Percentiles rank a stretch among this genome's conserved stretches.
Evolutionary conservation across 805 yeast species (phyloP).

Genomic region (Clavispora asparagi): DNA sequence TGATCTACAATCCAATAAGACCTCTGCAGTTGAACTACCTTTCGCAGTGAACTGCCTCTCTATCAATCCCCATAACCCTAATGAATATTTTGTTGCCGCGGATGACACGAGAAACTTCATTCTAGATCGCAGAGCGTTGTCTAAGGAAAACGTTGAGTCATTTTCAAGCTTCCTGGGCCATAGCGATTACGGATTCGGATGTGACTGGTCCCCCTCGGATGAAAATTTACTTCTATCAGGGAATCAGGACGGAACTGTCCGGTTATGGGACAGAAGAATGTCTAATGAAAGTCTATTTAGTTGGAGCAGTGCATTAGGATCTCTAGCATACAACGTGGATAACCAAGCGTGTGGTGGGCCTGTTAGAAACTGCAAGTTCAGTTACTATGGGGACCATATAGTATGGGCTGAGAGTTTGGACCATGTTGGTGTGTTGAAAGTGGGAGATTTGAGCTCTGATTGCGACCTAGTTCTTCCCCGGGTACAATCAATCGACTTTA

Average conservation of each 20-base stretch:
- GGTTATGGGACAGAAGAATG: conserved; percentile 47
- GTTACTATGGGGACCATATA: conserved; percentile 39
- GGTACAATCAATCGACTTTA: conserved; percentile 47
- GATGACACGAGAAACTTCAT: conserved; percentile 42
- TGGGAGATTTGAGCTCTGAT: conserved; percentile 22
- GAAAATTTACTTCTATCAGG: conserved; percentile 48
- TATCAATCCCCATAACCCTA: conserved; percentile 31
- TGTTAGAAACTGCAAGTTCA: conserved; percentile 49
- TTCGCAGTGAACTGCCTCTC: conserved; percentile 51
- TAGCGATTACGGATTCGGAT: conserved; percentile 51
- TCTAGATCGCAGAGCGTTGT: conserved; percentile 36
- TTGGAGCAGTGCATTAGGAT: conserved; percentile 34
- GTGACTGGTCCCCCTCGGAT: conserved; percentile 49
- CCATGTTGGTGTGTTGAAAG: conserved; percentile 46
- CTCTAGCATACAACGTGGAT: conserved; percentile 13
- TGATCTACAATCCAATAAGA: conserved; percentile 25
- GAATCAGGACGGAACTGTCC: conserved; percentile 54
- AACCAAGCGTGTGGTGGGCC: conserved; percentile 36
- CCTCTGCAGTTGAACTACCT: conserved; percentile 21
- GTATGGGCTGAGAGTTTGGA: conserved; percentile 59
- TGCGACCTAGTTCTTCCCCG: conserved; percentile 8
- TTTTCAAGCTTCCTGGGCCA: conserved; percentile 36
- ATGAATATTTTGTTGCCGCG: conserved; percentile 45
- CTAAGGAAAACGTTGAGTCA: neutral
- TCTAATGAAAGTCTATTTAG: conserved; percentile 20